Evolutionary conservation across 202 grass and related monocot species (phyloP).

Genomic region (Hordeum pubiflorum): DNA sequence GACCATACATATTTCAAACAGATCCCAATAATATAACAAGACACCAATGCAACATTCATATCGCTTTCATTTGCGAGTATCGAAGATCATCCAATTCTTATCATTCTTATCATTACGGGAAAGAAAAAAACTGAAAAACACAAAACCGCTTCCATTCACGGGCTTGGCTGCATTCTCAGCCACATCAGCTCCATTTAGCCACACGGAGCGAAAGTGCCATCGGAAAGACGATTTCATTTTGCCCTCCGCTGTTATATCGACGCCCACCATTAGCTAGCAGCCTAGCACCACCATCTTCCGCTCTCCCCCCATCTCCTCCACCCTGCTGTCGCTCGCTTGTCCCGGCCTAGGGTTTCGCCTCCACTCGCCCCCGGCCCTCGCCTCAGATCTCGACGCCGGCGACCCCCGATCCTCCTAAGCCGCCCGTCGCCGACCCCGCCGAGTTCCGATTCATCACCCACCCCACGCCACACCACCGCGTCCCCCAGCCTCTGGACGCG

Average conservation of each 20-base stretch:
- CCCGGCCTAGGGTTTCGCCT: slow-evolving; percentile 40
- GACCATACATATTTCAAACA: background rate
- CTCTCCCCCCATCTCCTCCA: background rate
- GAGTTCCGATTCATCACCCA: slow-evolving; percentile 25
- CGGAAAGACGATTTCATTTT: slow-evolving; percentile 44
- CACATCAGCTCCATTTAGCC: slow-evolving; percentile 6
- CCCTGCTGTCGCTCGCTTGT: background rate
- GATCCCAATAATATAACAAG: background rate
- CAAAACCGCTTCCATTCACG: background rate
- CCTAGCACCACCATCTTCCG: slow-evolving; percentile 17
- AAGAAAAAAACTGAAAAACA: background rate
- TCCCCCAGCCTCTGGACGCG: slow-evolving; percentile 14
- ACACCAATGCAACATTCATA: background rate
- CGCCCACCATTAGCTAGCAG: slow-evolving; percentile 39
- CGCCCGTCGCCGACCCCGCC: background rate
- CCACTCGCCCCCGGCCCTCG: background rate
- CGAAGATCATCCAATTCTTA: background rate
- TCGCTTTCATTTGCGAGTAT: background rate
- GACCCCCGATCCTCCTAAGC: slow-evolving; percentile 28
- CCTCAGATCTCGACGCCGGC: slow-evolving; percentile 29
- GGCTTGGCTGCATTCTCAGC: background rate
- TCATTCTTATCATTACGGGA: background rate
- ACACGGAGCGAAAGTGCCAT: slow-evolving; percentile 19
- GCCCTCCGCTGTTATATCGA: slow-evolving; percentile 39
- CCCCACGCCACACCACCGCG: background rate